Evolutionary conservation across 768 basidiomycete genomes (phyloP).

Genomic region (Panaeolus papilionaceus): DNA sequence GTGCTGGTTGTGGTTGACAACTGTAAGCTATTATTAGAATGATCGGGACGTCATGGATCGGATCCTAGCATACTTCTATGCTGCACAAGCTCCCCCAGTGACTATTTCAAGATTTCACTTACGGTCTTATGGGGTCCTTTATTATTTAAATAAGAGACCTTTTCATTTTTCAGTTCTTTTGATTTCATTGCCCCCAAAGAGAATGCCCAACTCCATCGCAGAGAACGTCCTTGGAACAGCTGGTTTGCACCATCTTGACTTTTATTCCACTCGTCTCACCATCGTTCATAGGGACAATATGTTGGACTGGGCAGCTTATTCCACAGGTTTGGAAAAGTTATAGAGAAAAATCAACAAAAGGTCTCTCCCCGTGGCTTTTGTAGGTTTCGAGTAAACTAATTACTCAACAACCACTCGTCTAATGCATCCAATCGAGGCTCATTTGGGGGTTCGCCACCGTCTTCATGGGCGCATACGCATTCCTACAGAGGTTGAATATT

Average conservation of each 20-base stretch:
- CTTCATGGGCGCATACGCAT: constrained; percentile 72
- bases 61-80: constrained; percentile 6
- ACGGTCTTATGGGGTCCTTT: neutral
- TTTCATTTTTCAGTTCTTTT: neutral
- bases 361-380: constrained; percentile 74
- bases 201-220: constrained; percentile 53
- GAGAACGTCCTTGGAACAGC: constrained; percentile 77
- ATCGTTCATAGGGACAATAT: constrained; percentile 55
- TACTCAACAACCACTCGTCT: neutral
- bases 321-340: constrained; percentile 81
- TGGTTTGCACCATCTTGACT: constrained; percentile 44
- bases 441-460: constrained; percentile 66
- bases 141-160: neutral
- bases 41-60: constrained; percentile 11
- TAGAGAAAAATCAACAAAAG: constrained; percentile 68
- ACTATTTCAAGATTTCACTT: neutral
- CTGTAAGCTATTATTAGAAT: constrained; percentile 7
- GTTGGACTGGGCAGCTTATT: constrained; percentile 70
- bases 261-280: neutral
- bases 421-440: constrained; percentile 42
- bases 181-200: neutral
- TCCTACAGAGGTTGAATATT: constrained; percentile 70
- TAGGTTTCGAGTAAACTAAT: constrained; percentile 33
- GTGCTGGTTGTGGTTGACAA: neutral
- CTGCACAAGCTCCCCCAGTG: too few species aligned